Percentiles rank a stretch among this genome's conserved stretches.
phyloP scores from a whole-genome alignment of 768 basidiomycete genomes.

The Naganishia friedmannii region DNA sequence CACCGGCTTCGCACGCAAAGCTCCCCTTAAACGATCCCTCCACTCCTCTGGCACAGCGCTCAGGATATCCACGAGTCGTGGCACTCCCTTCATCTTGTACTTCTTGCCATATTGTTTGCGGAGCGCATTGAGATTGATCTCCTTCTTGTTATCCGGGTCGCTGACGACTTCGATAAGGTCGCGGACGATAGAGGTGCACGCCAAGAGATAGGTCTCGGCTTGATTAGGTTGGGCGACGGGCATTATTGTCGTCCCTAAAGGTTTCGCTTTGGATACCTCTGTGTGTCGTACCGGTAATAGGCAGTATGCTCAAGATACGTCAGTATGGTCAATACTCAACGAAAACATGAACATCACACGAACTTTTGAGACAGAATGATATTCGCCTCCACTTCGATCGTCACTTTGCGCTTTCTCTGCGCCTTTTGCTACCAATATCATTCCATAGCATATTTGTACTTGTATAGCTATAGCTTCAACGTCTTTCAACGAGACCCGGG shows the following conservation, averaged over 20 bases:
- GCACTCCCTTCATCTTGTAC: constrained; percentile 77
- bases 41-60: constrained; percentile 97
- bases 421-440: constrained; percentile 2
- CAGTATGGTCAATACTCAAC: neutral
- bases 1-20: constrained; percentile 86
- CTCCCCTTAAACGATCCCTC: constrained; percentile 84
- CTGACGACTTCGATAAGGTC: constrained; percentile 68
- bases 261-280: neutral
- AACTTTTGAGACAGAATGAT: constrained; percentile 1
- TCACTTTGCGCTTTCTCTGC: neutral
- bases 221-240: constrained; percentile 60
- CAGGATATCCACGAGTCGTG: constrained; percentile 93
- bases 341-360: neutral
- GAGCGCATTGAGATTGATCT: constrained; percentile 81
- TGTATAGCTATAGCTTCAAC: neutral
- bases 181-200: constrained; percentile 89
- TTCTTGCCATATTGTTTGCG: constrained; percentile 87
- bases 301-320: neutral
- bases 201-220: constrained; percentile 81
- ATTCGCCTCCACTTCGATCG: constrained; percentile 20
- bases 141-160: constrained; percentile 71
- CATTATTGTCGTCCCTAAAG: constrained; percentile 34
- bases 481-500: neutral
- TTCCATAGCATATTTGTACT: neutral
- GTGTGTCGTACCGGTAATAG: neutral